Base-by-base conservation (phyloP, 352 stramenopile genomes). In the Pythium rishiriense region DNA sequence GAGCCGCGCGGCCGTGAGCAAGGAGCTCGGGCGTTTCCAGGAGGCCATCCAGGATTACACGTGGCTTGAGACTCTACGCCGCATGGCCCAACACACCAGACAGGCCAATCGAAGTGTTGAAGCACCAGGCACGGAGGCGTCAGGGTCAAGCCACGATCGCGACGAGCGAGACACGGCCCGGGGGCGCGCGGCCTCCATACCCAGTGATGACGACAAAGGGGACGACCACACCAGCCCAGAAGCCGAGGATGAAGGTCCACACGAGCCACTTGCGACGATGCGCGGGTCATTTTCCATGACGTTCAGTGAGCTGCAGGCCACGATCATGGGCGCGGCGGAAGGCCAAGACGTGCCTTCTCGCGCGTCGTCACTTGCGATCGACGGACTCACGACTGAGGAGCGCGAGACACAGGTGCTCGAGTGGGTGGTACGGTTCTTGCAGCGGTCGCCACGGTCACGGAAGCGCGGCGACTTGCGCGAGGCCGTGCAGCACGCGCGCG, bases 1-100 rank as follows among this genome's bases (percentile, higher is more conserved):
- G 61, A 90, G 78, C 65, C 76, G 83, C 31, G 83, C 80, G 11
- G 68, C 76, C 11, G 67, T 91, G 41, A 64, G 77, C 56, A 87
- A 87, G 29, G 75, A 86, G 62, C 71, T 87, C 58, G 80, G 83
- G 3, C 69, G 68, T 6, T 91, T 91, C 54, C 70, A 81, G 28
- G 80, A 91, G 56, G 80, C 83, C 10, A 91, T 91, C 45, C 75
- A 79, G 28, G 83, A 90, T 59, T 91, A 91, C 70, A 67, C 75
- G 14, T 86, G 80, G 76, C 73, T 89, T 11, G 75, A 86, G 45
- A 71, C 80, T 19, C 62, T 87, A 48, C 75, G 76, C 0, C 78
- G 74, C 17, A 49, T 70, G 54, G 54, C 43, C 9, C 49, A 53
- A 15, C 24, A 58, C 21, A 17, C 26, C 39, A n/a, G 12, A 17